A percentile compares a stretch with the other conserved stretches of the same genome.
Evolutionary conservation across 108 stramenopile genomes (phyloP).

Genomic region (Seminavis robusta): DNA sequence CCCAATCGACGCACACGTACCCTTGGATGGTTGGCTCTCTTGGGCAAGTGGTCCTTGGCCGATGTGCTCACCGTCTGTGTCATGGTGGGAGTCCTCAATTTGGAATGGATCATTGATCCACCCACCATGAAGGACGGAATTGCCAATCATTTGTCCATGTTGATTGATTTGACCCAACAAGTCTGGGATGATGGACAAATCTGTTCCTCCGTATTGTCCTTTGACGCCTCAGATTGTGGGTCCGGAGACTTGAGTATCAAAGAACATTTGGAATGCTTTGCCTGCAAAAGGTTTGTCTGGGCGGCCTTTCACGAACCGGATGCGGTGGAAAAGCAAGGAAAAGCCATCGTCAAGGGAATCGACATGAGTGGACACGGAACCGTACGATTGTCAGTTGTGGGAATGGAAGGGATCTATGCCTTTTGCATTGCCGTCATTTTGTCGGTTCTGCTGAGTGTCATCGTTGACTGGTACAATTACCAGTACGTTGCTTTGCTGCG

Average conservation of each 20-base stretch:
- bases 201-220: conserved; percentile 34
- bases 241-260: too few species aligned
- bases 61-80: conserved; percentile 85
- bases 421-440: conserved; percentile 81
- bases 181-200: conserved; percentile 37
- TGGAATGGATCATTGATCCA: conserved; percentile 77
- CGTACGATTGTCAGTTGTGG: conserved; percentile 58
- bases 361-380: conserved; percentile 58
- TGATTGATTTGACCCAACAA: conserved; percentile 32
- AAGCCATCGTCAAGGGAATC: conserved; percentile 52
- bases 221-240: too few species aligned
- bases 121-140: conserved; percentile 52
- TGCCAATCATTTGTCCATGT: conserved; percentile 47
- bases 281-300: conserved; percentile 49
- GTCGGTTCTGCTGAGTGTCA: conserved; percentile 66
- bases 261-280: conserved; percentile 26
- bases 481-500: too few species aligned
- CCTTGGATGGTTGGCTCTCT: conserved; percentile 51
- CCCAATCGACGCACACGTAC: conserved; percentile 40
- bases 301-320: conserved; percentile 56
- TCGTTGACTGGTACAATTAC: conserved; percentile 63
- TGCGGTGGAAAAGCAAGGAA: conserved; percentile 46
- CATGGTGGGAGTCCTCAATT: conserved; percentile 77
- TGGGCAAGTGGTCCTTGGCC: conserved; percentile 83
- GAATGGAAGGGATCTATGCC: conserved; percentile 74